Conservation (phyloP, 768 basidiomycete species). For the Scleroderma bovista region DNA sequence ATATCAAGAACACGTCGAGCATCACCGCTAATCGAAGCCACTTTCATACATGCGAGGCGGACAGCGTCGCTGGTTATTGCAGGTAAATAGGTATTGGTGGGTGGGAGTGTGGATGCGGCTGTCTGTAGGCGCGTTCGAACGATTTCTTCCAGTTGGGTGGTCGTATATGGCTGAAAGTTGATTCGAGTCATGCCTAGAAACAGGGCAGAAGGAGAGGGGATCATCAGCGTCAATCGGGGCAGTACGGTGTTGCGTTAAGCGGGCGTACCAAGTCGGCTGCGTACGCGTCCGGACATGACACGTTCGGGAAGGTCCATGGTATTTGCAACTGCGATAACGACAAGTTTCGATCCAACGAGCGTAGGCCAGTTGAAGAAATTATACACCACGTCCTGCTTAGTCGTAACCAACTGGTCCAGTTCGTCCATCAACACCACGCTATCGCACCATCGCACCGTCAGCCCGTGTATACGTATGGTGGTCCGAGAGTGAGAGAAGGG, state of each 20-base stretch:
- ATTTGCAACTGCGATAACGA: slow-evolving; percentile 96
- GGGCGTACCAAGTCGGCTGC: slow-evolving; percentile 78
- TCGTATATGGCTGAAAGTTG: slow-evolving; percentile 87
- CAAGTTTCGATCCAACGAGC: slow-evolving; percentile 76
- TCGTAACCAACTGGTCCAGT: slow-evolving; percentile 91
- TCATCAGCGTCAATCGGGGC: neutral
- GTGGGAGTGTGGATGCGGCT: slow-evolving; percentile 39
- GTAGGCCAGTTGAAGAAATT: slow-evolving; percentile 99
- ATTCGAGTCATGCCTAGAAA: slow-evolving; percentile 78
- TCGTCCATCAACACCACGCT: slow-evolving; percentile 99
- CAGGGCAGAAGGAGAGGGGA: neutral
- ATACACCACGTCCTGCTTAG: slow-evolving; percentile 97
- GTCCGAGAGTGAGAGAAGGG: neutral
- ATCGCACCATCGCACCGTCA: neutral
- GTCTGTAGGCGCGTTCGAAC: slow-evolving; percentile 74
- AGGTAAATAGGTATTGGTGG: slow-evolving; percentile 35
- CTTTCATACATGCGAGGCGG: slow-evolving; percentile 77
- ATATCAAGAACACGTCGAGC: slow-evolving; percentile 91
- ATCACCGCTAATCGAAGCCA: slow-evolving; percentile 83
- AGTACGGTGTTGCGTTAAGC: neutral
- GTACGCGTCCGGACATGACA: slow-evolving; percentile 86
- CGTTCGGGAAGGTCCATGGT: slow-evolving; percentile 97
- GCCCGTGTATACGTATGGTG: no score
- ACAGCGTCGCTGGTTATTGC: slow-evolving; percentile 69
- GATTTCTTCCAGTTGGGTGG: slow-evolving; percentile 74